Percentiles rank a stretch among this genome's conserved stretches.
These are phyloP conservation scores for Apiospora saccharicola DNA, from an alignment of 2,329 filamentous ascomycete genomes.

Conservation along the genomic window DNA sequence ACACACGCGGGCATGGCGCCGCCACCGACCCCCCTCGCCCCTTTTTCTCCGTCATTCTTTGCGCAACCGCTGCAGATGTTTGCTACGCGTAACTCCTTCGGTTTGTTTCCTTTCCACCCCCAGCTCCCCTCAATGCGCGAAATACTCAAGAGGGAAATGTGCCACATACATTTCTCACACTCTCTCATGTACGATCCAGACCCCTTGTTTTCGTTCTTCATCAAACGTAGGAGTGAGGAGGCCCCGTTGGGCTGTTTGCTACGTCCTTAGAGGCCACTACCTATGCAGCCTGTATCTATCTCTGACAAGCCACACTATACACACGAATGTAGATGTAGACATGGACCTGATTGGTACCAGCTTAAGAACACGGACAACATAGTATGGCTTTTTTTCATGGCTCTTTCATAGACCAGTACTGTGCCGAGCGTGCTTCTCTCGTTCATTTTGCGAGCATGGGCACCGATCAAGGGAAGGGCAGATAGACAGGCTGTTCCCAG, in stretches of 20 bases:
- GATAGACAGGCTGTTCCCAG: neutral
- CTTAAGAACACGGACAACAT: neutral
- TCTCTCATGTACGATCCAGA: neutral
- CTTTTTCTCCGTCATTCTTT: slow-evolving; percentile 2
- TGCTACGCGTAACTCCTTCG: neutral
- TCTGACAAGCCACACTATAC: slow-evolving; percentile 7
- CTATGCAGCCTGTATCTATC: neutral
- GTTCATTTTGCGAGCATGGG: neutral
- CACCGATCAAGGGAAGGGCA: neutral
- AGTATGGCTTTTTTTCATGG: neutral
- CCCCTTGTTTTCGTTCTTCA: slow-evolving; percentile 15
- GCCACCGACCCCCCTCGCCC: neutral
- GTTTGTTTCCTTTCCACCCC: neutral
- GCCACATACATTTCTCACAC: neutral
- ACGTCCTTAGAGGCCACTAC: neutral
- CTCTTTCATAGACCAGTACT: neutral
- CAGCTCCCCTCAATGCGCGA: neutral
- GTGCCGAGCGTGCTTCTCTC: neutral
- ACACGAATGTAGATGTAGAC: neutral
- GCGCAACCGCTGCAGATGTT: slow-evolving; percentile 12
- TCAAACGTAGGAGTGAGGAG: neutral
- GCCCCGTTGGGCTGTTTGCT: neutral
- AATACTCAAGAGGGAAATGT: neutral
- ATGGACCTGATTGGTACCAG: neutral
- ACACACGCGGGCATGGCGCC: neutral